A percentile compares a stretch with the other conserved stretches of the same genome.
These are phyloP conservation scores for Debaryomyces singareniensis DNA, from an alignment of 1,139 yeast species.

Conservation along the genomic window DNA sequence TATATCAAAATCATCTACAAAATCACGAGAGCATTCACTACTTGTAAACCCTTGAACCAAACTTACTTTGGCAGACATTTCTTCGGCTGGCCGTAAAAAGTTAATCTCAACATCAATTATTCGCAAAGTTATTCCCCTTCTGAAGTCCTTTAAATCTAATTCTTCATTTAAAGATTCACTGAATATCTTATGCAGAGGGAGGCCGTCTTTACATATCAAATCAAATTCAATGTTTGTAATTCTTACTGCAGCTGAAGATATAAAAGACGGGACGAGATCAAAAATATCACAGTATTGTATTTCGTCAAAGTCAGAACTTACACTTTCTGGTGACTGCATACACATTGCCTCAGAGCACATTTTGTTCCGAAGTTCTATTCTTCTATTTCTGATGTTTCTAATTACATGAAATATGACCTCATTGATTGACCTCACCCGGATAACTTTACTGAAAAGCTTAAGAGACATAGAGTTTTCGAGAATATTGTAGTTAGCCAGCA, in stretches of 20 bases:
- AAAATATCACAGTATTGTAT: constrained; percentile 19
- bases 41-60: constrained; percentile 28
- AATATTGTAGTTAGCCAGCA: constrained; percentile 22
- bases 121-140: constrained; percentile 33
- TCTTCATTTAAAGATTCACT: constrained; percentile 19
- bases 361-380: constrained; percentile 19
- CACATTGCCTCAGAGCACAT: constrained; percentile 11
- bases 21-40: constrained; percentile 35
- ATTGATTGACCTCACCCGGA: constrained; percentile 31
- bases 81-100: constrained; percentile 19
- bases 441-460: constrained; percentile 20
- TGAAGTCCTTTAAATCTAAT: constrained; percentile 32
- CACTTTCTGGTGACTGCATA: constrained; percentile 1
- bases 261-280: constrained; percentile 22
- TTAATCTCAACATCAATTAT: constrained; percentile 15
- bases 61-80: constrained; percentile 14
- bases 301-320: constrained; percentile 1
- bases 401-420: constrained; percentile 33
- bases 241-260: constrained; percentile 21
- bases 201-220: constrained; percentile 36
- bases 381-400: constrained; percentile 26
- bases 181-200: constrained; percentile 27
- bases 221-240: constrained; percentile 26
- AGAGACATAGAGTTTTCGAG: constrained; percentile 15
- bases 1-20: constrained; percentile 30